Percentiles rank a stretch among this genome's conserved stretches.
phyloP scores from a whole-genome alignment of 306 rosid species.

The Datisca glomerata region DNA sequence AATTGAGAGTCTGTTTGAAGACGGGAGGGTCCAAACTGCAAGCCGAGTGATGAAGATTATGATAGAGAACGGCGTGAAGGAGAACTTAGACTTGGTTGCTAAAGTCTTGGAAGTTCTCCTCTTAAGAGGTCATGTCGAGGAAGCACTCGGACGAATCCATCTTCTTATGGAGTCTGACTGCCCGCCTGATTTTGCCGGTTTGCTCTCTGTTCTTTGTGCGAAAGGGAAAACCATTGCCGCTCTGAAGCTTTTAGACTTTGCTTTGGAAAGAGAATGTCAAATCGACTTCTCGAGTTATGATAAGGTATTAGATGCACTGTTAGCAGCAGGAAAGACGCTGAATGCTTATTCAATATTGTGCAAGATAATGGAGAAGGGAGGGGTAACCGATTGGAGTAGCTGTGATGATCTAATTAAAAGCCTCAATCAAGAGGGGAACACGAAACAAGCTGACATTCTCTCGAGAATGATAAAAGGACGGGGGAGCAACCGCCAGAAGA shows the following conservation, averaged over 20 bases:
- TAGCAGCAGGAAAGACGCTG: constrained; percentile 69
- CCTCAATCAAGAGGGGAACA: constrained; percentile 79
- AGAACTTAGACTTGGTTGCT: constrained; percentile 71
- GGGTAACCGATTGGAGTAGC: constrained; percentile 52
- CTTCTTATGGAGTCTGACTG: constrained; percentile 45
- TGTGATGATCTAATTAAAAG: constrained; percentile 50
- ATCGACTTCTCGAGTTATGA: constrained; percentile 59
- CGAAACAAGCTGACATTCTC: constrained; percentile 87
- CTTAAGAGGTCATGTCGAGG: constrained; percentile 85
- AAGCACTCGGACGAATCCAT: constrained; percentile 73
- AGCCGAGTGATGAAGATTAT: constrained; percentile 84
- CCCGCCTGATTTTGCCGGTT: constrained; percentile 47
- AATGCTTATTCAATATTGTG: constrained; percentile 76
- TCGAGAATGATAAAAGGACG: constrained; percentile 61
- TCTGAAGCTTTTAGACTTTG: constrained; percentile 72
- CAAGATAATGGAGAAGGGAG: constrained; percentile 77
- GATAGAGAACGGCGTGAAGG: constrained; percentile 82
- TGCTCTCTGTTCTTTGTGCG: constrained; percentile 56
- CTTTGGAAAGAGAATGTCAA: constrained; percentile 54
- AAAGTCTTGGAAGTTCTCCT: constrained; percentile 82
- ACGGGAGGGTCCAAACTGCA: constrained; percentile 86
- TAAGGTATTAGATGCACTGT: constrained; percentile 67
- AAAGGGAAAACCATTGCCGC: constrained; percentile 86
- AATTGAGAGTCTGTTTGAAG: constrained; percentile 67
- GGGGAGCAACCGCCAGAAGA: constrained; percentile 17